phyloP scores from a whole-genome alignment of 495 filamentous ascomycete species.

The Massariosphaeria phaeospora region DNA sequence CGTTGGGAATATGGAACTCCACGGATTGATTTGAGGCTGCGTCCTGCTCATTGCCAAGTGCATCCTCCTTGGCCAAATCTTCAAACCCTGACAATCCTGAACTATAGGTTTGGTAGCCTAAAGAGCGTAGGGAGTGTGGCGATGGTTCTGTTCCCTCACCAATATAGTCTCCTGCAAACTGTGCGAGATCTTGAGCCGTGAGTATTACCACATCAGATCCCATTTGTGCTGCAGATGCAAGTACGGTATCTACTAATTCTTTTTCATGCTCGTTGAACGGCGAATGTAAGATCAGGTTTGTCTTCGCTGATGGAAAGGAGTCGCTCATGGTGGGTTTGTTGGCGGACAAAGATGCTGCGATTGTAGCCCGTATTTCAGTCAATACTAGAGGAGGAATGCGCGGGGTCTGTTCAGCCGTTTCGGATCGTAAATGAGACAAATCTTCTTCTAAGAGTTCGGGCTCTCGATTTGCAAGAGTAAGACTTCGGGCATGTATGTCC shows the following conservation, averaged over 20 bases:
- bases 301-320: conserved; percentile 51
- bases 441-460: not conserved
- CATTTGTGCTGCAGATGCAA: conserved; percentile 53
- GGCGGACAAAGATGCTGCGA: conserved; percentile 20
- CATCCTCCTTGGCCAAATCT: conserved; percentile 31
- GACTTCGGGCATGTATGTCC: no score
- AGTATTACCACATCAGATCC: conserved; percentile 73
- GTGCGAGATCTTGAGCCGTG: conserved; percentile 72
- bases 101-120: conserved; percentile 40
- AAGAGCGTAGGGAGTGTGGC: conserved; percentile 35
- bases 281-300: conserved; percentile 62
- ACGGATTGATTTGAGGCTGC: not conserved
- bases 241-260: conserved; percentile 56
- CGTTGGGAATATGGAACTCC: not conserved
- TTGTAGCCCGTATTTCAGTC: conserved; percentile 24
- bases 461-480: no score
- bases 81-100: conserved; percentile 25
- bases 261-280: conserved; percentile 54
- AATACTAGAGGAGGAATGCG: conserved; percentile 14
- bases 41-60: conserved; percentile 16
- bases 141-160: conserved; percentile 51
- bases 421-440: no score
- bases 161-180: conserved; percentile 67
- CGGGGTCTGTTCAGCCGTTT: not conserved
- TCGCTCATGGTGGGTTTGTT: conserved; percentile 3